phyloP scores from a whole-genome alignment of 2,329 filamentous ascomycete genomes.

The Botrytis fabae region DNA sequence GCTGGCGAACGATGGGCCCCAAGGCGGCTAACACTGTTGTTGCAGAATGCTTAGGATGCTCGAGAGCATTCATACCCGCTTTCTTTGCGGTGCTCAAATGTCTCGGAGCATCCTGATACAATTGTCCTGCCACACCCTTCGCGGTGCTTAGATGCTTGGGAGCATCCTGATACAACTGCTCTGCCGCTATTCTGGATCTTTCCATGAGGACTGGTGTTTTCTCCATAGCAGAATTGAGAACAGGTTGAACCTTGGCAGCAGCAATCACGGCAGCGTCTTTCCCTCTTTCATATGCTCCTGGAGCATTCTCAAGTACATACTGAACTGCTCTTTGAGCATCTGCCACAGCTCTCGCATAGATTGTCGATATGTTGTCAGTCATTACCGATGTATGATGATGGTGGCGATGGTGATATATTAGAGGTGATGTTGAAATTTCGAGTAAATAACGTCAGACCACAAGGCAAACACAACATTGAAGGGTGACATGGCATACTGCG shows the following conservation, averaged over 20 bases:
- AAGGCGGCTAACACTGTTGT: not conserved
- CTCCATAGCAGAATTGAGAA: slow-evolving; percentile 11
- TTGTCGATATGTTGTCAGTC: slow-evolving; percentile 3
- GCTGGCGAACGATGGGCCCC: not conserved
- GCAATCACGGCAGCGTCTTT: slow-evolving; percentile 1
- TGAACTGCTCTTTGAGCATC: slow-evolving; percentile 16
- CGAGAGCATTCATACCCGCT: not conserved
- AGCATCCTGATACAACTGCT: slow-evolving; percentile 11
- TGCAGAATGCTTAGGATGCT: slow-evolving; percentile 7
- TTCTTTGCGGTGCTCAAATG: not conserved
- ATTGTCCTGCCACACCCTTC: not conserved
- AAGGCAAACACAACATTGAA: not conserved
- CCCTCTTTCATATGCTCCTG: slow-evolving; percentile 15
- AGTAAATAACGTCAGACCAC: not conserved
- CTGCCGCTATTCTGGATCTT: not conserved
- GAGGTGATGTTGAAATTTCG: not conserved
- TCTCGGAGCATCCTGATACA: slow-evolving; percentile 8
- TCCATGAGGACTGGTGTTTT: not conserved
- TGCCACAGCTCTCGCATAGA: not conserved
- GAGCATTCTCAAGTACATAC: slow-evolving; percentile 6
- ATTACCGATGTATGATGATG: not conserved
- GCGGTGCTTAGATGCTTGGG: not conserved
- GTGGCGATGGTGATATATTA: not conserved
- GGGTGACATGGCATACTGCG: slow-evolving; percentile 5
- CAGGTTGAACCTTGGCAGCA: slow-evolving; percentile 8